Evolutionary conservation across 805 yeast species (phyloP).

Genomic region (Candida vaughaniae): DNA sequence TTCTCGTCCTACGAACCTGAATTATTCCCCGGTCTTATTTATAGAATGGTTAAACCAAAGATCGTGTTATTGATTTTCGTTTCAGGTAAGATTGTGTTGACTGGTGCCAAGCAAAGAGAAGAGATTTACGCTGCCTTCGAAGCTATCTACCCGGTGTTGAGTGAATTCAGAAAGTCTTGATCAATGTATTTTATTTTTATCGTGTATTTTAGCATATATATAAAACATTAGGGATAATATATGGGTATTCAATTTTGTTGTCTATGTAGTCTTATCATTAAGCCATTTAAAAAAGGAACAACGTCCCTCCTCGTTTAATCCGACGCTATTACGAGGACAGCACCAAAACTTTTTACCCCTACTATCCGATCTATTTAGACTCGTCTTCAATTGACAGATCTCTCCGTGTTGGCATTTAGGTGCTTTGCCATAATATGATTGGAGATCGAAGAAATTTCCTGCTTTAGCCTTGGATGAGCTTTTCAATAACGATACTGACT

Average conservation of each 20-base stretch:
- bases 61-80: slow-evolving; percentile 94
- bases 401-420: slow-evolving; percentile 29
- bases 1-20: slow-evolving; percentile 99
- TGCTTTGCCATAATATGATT: slow-evolving; percentile 20
- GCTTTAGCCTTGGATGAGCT: neutral
- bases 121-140: slow-evolving; percentile 98
- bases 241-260: slow-evolving; percentile 1
- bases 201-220: slow-evolving; percentile 14
- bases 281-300: slow-evolving; percentile 21
- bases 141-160: slow-evolving; percentile 96
- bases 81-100: slow-evolving; percentile 93
- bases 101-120: slow-evolving; percentile 99
- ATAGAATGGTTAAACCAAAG: slow-evolving; percentile 99
- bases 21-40: slow-evolving; percentile 94
- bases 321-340: slow-evolving; percentile 18
- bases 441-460: slow-evolving; percentile 1
- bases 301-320: slow-evolving; percentile 12
- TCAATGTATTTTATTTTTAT: slow-evolving; percentile 4
- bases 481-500: too few relatives aligned
- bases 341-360: slow-evolving; percentile 35
- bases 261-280: neutral
- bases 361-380: slow-evolving; percentile 20
- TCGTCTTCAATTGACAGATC: slow-evolving; percentile 27
- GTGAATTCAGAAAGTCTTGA: slow-evolving; percentile 87
- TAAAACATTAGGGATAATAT: slow-evolving; percentile 6